Base-by-base conservation (phyloP, 768 basidiomycete genomes). In the Leccinum incarnatum region DNA sequence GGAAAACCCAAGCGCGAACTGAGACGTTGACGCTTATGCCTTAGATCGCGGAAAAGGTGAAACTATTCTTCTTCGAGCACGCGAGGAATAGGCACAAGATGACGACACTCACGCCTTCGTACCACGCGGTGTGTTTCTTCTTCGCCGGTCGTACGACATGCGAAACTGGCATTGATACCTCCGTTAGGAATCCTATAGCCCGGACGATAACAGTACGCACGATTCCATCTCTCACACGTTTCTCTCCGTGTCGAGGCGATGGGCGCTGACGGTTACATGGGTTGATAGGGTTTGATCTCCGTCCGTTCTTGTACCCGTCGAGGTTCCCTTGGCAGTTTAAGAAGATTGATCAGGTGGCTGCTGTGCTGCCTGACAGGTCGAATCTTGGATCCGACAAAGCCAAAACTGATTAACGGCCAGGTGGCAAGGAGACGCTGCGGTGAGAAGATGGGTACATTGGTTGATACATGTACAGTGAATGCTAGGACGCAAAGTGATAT, bases 81-180 rank as follows among this genome's bases (percentile, higher is more conserved):
- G 97, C 97, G 0, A 81, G 95, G 54, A 99, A 99, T 72, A 78
- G 95, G 49, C 97, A 98, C 77, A 99, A 99, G 83, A 98, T 99
- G 95, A 96, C 95, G 25, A 96, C 93, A 0, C 70, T 97, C 61
- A 97, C 95, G 2, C 95, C 95, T 1, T 82, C 93, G 2, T 97
- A 97, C 67, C 95, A 97, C 71, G 95, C 95, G 51, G 96, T 89
- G 62, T 68, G 91, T 79, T 21, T 25, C 46, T 21, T 15, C 1
- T 25, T 14, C 15, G 23, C 5, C 12, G 6, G 23, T 25, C 54
- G 37, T 64, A 53, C 30, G 9, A 45, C n/a, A 45, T n/a, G 3
- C 15, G 30, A 8, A 17, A 19, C 11, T 5, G 15, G 27, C 3
- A 21, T 32, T 58, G 29, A 55, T 36, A 19, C 3, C 29, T 51